Evolutionary conservation across 192 early-diverging fungal species (phyloP), one percentile per base, ranked within the genome.

Genomic region (Backusella parvicylindrica): DNA sequence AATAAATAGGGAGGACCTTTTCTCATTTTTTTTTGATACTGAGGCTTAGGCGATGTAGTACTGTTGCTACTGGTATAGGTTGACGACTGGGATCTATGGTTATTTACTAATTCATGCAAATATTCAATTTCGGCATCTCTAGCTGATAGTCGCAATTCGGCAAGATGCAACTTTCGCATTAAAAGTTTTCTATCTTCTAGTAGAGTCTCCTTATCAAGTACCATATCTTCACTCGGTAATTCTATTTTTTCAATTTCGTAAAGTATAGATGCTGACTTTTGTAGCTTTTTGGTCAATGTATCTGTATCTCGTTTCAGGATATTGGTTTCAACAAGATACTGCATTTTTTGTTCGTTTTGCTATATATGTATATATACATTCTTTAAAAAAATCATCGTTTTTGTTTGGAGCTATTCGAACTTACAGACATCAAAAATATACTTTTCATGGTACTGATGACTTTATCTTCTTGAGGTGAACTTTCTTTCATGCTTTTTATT

Each of bases 71-170:
- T 33, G 11, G 37, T 31, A 33, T 68, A 37, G 38, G 43, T 18
- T 28, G 11, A 28, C n/a, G 64, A 26, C 13, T 35, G 35, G 30
- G 64, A n/a, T 49, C 35, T 37, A 26, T 31, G 23, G 26, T 12
- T 64, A 38, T 72, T 41, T 18, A 81, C n/a, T 43, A 64, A 23
- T 33, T 76, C 74, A 38, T 72, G 74, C 35, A 76, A 47, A 64
- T 77, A 77, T 12, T 79, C 78, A 2, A 83, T 30, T 68, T 83
- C 77, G n/a, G 74, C 74, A 64, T 83, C 77, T 47, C 77, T 71
- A 26, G 77, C 68, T n/a, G 70, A 53, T 21, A 76, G 35, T 43
- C 81, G 77, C 12, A 78, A 63, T 65, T 83, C 71, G 16, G 72
- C 71, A 32, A 79, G 47, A 21, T 75, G 81, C 18, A 79, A 28